Conservation (phyloP, 805 yeast species). For the Metschnikowia noctiluminum region DNA sequence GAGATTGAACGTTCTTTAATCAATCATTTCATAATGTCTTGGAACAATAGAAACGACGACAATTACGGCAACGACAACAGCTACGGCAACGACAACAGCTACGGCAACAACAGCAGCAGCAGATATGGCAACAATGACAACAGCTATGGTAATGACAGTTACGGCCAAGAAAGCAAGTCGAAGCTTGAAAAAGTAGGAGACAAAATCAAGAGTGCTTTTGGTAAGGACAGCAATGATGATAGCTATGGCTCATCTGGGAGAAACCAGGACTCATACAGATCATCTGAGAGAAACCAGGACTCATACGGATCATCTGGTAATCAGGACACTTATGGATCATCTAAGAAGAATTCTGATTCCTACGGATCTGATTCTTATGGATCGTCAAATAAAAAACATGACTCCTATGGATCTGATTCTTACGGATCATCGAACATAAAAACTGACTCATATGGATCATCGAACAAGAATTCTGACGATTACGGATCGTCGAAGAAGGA, state of each 20-base stretch:
- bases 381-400: conserved; percentile 16
- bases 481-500: background rate
- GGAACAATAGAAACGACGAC: conserved; percentile 7
- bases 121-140: conserved; percentile 1
- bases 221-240: conserved; percentile 12
- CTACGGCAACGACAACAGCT: background rate
- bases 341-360: conserved; percentile 9
- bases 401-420: conserved; percentile 7
- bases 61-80: conserved; percentile 2
- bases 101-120: conserved; percentile 1
- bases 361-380: conserved; percentile 19
- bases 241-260: conserved; percentile 25
- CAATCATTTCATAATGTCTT: conserved; percentile 7
- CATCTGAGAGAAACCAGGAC: conserved; percentile 10
- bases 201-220: conserved; percentile 14
- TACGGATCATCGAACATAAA: conserved; percentile 21
- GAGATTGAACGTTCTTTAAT: too few species aligned
- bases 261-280: conserved; percentile 20
- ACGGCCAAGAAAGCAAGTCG: conserved; percentile 10
- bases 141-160: conserved; percentile 7
- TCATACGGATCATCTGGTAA: conserved; percentile 26
- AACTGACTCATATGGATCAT: conserved; percentile 4
- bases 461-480: conserved; percentile 8
- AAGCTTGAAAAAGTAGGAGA: conserved; percentile 8
- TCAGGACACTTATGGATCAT: conserved; percentile 23